Evolutionary conservation across 306 rosid species (phyloP).

Genomic region (Cucurbita pepo): DNA sequence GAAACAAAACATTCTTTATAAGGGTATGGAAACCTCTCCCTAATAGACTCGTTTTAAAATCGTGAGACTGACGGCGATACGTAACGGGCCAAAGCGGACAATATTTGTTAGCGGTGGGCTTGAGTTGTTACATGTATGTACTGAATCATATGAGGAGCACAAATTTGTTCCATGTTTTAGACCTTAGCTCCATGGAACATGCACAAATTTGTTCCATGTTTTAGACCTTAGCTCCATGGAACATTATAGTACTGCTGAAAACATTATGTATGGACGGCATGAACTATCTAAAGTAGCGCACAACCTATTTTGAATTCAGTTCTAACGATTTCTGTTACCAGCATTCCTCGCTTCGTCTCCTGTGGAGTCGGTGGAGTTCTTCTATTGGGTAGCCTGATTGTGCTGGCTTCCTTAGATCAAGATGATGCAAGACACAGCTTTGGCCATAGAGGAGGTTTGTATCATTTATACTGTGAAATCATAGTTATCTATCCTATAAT

Average conservation of each 20-base stretch:
- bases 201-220: neutral
- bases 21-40: too few species aligned
- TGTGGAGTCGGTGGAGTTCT: slow-evolving; percentile 70
- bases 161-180: neutral
- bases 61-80: too few species aligned
- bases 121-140: too few species aligned
- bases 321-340: slow-evolving; percentile 13
- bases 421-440: slow-evolving; percentile 81
- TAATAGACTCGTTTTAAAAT: too few species aligned
- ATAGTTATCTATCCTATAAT: neutral
- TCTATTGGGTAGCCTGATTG: slow-evolving; percentile 43
- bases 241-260: neutral
- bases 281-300: too few species aligned
- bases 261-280: neutral
- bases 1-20: too few species aligned
- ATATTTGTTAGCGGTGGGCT: too few species aligned
- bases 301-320: neutral
- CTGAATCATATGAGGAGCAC: neutral
- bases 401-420: slow-evolving; percentile 56
- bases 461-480: neutral
- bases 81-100: too few species aligned
- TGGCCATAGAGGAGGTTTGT: slow-evolving; percentile 76
- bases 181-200: neutral
- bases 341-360: slow-evolving; percentile 35
- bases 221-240: neutral